A percentile compares a stretch with the other conserved stretches of the same genome.
Evolutionary conservation across 768 basidiomycete species (phyloP).

Genomic region (Leucocoprinus leucothites): DNA sequence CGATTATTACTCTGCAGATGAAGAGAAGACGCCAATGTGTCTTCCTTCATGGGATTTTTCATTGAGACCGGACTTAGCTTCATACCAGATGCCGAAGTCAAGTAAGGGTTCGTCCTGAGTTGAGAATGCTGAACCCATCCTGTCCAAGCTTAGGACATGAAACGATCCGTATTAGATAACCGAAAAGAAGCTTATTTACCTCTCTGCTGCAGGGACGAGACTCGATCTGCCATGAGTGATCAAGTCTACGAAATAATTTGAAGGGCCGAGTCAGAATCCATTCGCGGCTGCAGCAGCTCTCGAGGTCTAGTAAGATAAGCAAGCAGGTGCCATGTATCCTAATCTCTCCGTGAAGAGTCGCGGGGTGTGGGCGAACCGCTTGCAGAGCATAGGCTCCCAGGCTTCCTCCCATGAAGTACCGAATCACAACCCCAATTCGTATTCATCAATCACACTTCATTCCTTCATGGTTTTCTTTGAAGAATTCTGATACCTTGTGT

Average conservation of each 20-base stretch:
- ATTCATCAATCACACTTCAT: constrained; percentile 6
- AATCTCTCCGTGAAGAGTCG: not conserved
- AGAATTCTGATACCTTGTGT: constrained; percentile 11
- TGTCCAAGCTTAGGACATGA: not conserved
- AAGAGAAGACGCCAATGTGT: no score
- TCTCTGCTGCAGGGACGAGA: not conserved
- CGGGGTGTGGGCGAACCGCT: not conserved
- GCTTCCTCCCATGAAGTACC: constrained; percentile 3
- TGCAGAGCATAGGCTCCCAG: not conserved
- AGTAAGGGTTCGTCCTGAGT: no score
- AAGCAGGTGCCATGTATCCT: not conserved
- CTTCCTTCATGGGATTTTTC: no score
- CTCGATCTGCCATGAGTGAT: not conserved
- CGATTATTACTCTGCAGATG: no score
- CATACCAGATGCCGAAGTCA: no score
- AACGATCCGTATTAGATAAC: constrained; percentile 1
- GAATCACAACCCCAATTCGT: constrained; percentile 5
- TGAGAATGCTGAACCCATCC: no score
- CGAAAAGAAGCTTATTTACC: constrained; percentile 10
- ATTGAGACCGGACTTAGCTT: no score
- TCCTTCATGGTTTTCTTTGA: not conserved
- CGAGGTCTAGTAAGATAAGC: not conserved
- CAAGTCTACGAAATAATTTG: no score
- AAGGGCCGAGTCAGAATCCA: no score
- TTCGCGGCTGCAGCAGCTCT: not conserved